These are phyloP conservation scores for Rhodotorula babjevae DNA, from an alignment of 768 basidiomycete genomes.

Conservation along the genomic window DNA sequence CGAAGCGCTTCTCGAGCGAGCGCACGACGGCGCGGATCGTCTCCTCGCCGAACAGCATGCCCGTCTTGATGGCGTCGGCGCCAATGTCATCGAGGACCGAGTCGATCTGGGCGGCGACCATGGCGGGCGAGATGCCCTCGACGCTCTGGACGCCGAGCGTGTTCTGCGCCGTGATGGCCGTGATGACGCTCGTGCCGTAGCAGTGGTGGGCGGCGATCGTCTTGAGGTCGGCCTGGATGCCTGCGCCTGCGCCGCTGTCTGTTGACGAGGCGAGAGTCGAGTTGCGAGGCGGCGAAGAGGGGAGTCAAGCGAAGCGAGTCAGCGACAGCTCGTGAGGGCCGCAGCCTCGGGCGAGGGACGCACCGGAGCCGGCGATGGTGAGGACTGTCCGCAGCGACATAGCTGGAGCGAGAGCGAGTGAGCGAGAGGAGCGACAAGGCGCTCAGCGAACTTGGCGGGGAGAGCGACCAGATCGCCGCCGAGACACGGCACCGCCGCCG, in stretches of 20 bases:
- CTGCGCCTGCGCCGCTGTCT: constrained; percentile 80
- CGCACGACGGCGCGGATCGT: constrained; percentile 56
- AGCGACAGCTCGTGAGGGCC: not conserved
- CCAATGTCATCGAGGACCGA: constrained; percentile 69
- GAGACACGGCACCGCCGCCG: not conserved
- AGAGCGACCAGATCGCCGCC: not conserved
- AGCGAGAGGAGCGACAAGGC: not conserved
- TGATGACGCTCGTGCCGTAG: constrained; percentile 75
- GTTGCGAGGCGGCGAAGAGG: not conserved
- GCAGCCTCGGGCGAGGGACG: not conserved
- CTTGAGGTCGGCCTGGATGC: constrained; percentile 89
- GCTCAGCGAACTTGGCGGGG: too few species aligned
- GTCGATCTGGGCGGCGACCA: constrained; percentile 68
- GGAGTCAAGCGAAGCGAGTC: not conserved
- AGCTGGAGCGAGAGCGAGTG: not conserved
- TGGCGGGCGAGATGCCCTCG: constrained; percentile 62
- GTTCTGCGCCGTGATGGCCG: constrained; percentile 85
- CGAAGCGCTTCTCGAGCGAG: constrained; percentile 48
- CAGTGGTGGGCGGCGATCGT: constrained; percentile 72
- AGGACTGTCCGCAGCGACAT: constrained; percentile 19
- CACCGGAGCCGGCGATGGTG: constrained; percentile 36
- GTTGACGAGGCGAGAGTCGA: not conserved
- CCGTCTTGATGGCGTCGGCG: constrained; percentile 73
- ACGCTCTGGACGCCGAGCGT: constrained; percentile 68
- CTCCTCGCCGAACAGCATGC: constrained; percentile 71